These are phyloP conservation scores for Ustilago crameri DNA, from an alignment of 1,284 basidiomycete genomes.

Conservation along the genomic window DNA sequence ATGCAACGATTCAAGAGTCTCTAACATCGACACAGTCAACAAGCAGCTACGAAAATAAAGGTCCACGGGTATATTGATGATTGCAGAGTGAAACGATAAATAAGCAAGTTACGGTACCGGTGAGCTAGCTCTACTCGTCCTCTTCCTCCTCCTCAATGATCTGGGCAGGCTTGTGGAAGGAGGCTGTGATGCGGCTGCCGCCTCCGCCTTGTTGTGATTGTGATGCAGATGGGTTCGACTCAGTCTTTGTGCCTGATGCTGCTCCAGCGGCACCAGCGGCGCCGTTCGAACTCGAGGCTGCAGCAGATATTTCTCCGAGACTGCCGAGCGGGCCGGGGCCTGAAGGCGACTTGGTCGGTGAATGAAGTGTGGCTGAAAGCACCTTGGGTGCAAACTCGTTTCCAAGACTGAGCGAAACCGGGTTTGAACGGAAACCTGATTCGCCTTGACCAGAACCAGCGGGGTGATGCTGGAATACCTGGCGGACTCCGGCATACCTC, in stretches of 20 bases:
- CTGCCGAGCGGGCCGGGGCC: neutral
- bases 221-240: neutral
- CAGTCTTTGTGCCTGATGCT: constrained; percentile 3
- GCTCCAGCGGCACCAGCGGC: neutral
- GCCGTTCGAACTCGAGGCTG: no score
- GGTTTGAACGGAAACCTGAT: constrained; percentile 14
- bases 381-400: constrained; percentile 52
- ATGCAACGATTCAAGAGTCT: no score
- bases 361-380: constrained; percentile 34
- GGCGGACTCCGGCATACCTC: constrained; percentile 52
- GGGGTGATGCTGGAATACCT: constrained; percentile 40
- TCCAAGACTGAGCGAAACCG: constrained; percentile 43
- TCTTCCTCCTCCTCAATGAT: constrained; percentile 57
- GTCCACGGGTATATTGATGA: no score
- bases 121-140: constrained; percentile 33
- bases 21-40: no score
- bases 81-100: no score
- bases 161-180: constrained; percentile 40
- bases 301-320: neutral
- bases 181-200: constrained; percentile 25
- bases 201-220: constrained; percentile 7
- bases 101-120: no score
- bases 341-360: constrained; percentile 9
- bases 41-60: no score
- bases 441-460: constrained; percentile 5